Base-by-base conservation (phyloP, 1,284 basidiomycete species). In the Sphagnurus paluster region DNA sequence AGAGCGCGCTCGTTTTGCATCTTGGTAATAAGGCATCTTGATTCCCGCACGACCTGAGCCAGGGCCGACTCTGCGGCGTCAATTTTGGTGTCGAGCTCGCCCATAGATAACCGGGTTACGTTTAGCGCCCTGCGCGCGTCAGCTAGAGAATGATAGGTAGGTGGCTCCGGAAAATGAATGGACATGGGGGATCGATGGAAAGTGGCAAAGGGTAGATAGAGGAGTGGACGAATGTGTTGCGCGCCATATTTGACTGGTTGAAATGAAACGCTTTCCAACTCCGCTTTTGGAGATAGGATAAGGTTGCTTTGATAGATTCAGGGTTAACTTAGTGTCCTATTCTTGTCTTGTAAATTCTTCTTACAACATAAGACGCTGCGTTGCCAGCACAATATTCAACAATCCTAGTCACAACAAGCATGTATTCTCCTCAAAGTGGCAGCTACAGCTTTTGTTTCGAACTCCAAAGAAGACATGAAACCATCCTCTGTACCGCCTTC, bases 11-110 rank as follows among this genome's bases (percentile, higher is more conserved):
- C 77, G 26, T 57, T 53, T 54, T 76, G 66, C 56, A 87, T 63
- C 33, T 77, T 73, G 39, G 68, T 65, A 54, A 87, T 84, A 21
- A 70, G 64, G 39, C 62, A 63, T 60, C 68, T 68, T 8, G 75
- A 74, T 45, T 84, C 80, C 10, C 69, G 63, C 36, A 87, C 69
- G 54, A 84, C 70, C 62, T 77, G 71, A 1, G 78, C 72, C 38
- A 87, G 76, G 34, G 71, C 66, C 14, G 69, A 65, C 56, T 85
- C 77, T 16, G 76, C 81, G 1, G 62, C 51, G 16, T 59, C 53
- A 50, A 80, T 77, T 55, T 68, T 69, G 4, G 61, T 48, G 29
- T 63, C 54, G 30, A 79, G 61, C 4, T 59, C 59, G 3, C 53
- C 44, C 42, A 74, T 64, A 21, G 66, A 63, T 17, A 50, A 50